These are phyloP conservation scores for Candida ascalaphidarum DNA, from an alignment of 805 yeast genomes.

Conservation along the genomic window DNA sequence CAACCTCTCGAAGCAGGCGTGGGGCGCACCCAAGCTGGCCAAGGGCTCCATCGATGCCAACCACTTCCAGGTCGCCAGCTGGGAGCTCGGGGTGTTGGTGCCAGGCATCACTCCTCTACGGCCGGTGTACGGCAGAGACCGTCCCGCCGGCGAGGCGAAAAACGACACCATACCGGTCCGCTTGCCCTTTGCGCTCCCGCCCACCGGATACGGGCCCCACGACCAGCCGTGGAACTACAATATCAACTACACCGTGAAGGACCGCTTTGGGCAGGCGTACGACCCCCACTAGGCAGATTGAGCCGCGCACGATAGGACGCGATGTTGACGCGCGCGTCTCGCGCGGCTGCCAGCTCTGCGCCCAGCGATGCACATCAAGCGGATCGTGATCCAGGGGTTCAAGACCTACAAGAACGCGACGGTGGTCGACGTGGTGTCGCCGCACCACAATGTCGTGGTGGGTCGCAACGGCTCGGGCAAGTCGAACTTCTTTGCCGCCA, in stretches of 20 bases:
- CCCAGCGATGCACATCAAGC: constrained; percentile 27
- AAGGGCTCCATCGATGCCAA: constrained; percentile 5
- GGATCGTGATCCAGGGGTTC: constrained; percentile 82
- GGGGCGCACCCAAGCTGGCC: constrained; percentile 49
- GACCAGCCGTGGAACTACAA: constrained; percentile 45
- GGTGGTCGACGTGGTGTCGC: constrained; percentile 65
- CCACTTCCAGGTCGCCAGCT: constrained; percentile 23
- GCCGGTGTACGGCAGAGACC: constrained; percentile 38
- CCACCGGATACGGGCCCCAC: constrained; percentile 21
- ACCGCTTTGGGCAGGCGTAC: too few species aligned
- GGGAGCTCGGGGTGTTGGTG: constrained; percentile 28
- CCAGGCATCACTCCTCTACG: constrained; percentile 18
- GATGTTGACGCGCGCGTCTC: too few species aligned
- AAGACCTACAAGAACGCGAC: constrained; percentile 87
- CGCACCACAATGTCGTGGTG: constrained; percentile 72
- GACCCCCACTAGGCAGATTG: too few species aligned
- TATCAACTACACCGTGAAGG: too few species aligned
- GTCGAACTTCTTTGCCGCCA: constrained; percentile 91
- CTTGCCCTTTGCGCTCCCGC: constrained; percentile 50
- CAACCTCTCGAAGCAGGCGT: constrained; percentile 69
- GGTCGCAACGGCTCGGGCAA: constrained; percentile 97
- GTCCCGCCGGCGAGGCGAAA: constrained; percentile 2
- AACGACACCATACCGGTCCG: constrained; percentile 26
- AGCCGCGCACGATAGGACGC: too few species aligned
- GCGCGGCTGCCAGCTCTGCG: background rate